Conservation (phyloP, 805 yeast species). For the Candida sphagnicola region DNA sequence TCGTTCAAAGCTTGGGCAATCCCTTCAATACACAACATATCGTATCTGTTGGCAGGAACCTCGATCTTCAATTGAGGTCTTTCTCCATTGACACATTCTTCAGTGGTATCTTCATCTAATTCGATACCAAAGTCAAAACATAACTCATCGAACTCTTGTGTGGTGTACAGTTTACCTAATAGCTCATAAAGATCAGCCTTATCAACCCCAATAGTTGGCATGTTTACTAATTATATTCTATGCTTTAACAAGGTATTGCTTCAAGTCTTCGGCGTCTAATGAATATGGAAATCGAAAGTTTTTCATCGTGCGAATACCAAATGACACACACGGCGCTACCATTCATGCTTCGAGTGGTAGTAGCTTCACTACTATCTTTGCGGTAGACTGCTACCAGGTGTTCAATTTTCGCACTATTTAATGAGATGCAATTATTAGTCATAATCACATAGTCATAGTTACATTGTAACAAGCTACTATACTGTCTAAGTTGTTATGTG, state of each 20-base stretch:
- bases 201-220: constrained; percentile 98
- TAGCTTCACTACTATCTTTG: too few species aligned
- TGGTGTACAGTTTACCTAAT: constrained; percentile 58
- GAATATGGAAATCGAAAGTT: not conserved
- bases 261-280: not conserved
- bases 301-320: constrained; percentile 2
- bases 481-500: too few species aligned
- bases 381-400: too few species aligned
- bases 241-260: too few species aligned
- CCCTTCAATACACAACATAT: constrained; percentile 97
- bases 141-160: constrained; percentile 92
- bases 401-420: too few species aligned
- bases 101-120: constrained; percentile 95
- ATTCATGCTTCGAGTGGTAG: not conserved
- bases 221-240: too few species aligned
- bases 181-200: constrained; percentile 86
- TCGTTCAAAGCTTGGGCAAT: constrained; percentile 93
- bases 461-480: too few species aligned
- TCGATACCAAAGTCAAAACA: constrained; percentile 98
- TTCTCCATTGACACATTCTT: constrained; percentile 65
- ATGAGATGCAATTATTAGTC: too few species aligned
- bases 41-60: constrained; percentile 97
- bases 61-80: constrained; percentile 97
- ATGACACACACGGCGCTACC: not conserved
- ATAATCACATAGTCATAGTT: too few species aligned